Evolutionary conservation across 306 rosid genomes (phyloP), one percentile per base, ranked within the genome.

Genomic region (Rubus idaeus): DNA sequence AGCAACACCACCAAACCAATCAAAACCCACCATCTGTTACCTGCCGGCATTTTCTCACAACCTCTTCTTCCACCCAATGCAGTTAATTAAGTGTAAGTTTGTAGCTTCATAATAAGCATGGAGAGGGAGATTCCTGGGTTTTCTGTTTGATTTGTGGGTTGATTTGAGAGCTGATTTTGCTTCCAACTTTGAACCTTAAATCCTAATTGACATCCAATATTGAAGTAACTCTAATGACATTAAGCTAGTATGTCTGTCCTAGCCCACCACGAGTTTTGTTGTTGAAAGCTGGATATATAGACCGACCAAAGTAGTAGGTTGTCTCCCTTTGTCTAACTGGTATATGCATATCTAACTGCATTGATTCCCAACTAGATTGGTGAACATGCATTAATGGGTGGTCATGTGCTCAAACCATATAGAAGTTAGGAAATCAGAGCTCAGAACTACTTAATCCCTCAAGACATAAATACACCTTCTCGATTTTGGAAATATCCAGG

Each of bases 11-110:
- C 51, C 70, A 66, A 41, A 66, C 30, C 26, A 17, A 66, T 66
- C 51, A 66, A 66, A 9, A 13, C 14, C 26, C 70, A 66, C 70
- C 70, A 40, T 18, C 6, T 66, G 1, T 41, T 41, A 66, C 50
- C 47, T 40, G 70, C 70, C 18, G 70, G 8, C 70, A 72, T 72
- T n/a, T 37, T 52, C 50, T 71, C 64, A 71, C 37, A 71, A 39
- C 18, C 53, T 41, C 37, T 8, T 37, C 51, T 42, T 53, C 20
- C 14, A 7, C 26, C 12, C 50, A 72, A 40, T 40, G 76, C n/a
- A 39, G 76, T 30, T 45, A 9, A 45, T 30, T 11, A 26, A 60
- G 18, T 26, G 2, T 5, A 12, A 11, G 41, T 30, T 26, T 26
- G 42, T 61, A 57, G 35, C 63, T 58, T 58, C 63, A 23, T 58